These are phyloP conservation scores for Zymoseptoria brevis DNA, from an alignment of 2,329 filamentous ascomycete species.

Conservation along the genomic window DNA sequence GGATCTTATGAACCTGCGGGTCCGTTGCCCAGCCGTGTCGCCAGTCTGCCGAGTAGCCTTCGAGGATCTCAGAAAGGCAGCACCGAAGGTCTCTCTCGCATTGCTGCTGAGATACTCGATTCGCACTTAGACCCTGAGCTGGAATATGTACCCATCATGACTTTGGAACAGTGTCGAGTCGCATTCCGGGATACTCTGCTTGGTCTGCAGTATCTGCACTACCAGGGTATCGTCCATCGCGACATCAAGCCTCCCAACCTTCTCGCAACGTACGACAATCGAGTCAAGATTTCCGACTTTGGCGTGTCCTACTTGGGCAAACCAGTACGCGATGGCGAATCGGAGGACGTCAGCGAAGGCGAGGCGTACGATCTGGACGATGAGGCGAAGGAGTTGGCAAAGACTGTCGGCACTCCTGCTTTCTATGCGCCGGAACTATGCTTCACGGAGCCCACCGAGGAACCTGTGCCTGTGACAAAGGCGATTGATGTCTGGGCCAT, in stretches of 20 bases:
- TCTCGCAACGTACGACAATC: constrained; percentile 73
- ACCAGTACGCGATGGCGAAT: constrained; percentile 62
- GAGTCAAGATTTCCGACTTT: constrained; percentile 97
- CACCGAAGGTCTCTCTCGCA: constrained; percentile 43
- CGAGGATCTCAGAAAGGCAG: constrained; percentile 28
- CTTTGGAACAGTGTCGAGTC: constrained; percentile 69
- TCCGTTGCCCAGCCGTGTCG: constrained; percentile 48
- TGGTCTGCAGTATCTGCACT: constrained; percentile 77
- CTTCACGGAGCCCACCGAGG: constrained; percentile 64
- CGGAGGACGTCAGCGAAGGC: constrained; percentile 62
- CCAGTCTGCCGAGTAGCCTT: constrained; percentile 70
- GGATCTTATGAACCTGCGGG: constrained; percentile 32
- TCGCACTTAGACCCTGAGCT: constrained; percentile 76
- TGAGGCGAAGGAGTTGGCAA: constrained; percentile 90
- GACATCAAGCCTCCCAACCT: constrained; percentile 66
- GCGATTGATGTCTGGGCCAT: constrained; percentile 97
- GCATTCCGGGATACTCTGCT: constrained; percentile 90
- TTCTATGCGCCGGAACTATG: constrained; percentile 97
- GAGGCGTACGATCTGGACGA: constrained; percentile 75
- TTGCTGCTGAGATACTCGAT: constrained; percentile 42
- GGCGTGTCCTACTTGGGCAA: constrained; percentile 95
- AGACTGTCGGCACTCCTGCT: constrained; percentile 93
- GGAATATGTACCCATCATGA: constrained; percentile 89
- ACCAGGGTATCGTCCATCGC: constrained; percentile 45
- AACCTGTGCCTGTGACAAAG: constrained; percentile 71